A percentile compares a stretch with the other conserved stretches of the same genome.
These are phyloP conservation scores for Blastocystis sp. DNA, from an alignment of 352 stramenopile species.

Conservation along the genomic window DNA sequence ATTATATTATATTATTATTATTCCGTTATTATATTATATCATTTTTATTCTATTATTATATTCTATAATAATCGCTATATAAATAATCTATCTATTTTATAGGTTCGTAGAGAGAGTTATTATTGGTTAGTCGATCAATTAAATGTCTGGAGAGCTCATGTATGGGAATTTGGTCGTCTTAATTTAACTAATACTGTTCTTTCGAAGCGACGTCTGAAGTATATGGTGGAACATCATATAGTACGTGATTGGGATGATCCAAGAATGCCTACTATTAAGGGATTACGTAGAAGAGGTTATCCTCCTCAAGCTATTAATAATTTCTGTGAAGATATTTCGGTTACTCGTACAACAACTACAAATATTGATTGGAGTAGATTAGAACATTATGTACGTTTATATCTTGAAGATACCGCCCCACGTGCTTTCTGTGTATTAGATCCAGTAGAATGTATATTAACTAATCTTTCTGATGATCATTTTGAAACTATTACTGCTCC, in stretches of 20 bases:
- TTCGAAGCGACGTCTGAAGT: constrained; percentile 89
- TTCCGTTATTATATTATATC: no score
- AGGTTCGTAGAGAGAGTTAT: constrained; percentile 69
- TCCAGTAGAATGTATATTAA: constrained; percentile 57
- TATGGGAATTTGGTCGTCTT: constrained; percentile 82
- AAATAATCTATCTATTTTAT: constrained; percentile 83
- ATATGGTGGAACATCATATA: constrained; percentile 60
- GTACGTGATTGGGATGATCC: constrained; percentile 76
- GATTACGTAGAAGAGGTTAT: constrained; percentile 62
- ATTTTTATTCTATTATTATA: no score
- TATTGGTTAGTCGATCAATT: constrained; percentile 91
- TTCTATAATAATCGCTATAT: no score
- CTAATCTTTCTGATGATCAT: constrained; percentile 44
- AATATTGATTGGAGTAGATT: constrained; percentile 51
- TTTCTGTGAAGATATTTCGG: constrained; percentile 67
- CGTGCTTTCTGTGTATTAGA: constrained; percentile 58
- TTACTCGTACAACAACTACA: constrained; percentile 58
- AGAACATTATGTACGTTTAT: constrained; percentile 52
- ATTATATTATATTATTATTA: no score
- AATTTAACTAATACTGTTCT: constrained; percentile 93
- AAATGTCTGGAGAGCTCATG: constrained; percentile 61
- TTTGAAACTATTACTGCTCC: background rate
- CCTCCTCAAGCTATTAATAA: constrained; percentile 64
- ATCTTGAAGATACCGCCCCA: constrained; percentile 52
- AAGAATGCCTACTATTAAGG: constrained; percentile 87